A percentile compares a stretch with the other conserved stretches of the same genome.
Evolutionary conservation across 2,329 filamentous ascomycete species (phyloP).

Genomic region (Harringtonia lauricola): DNA sequence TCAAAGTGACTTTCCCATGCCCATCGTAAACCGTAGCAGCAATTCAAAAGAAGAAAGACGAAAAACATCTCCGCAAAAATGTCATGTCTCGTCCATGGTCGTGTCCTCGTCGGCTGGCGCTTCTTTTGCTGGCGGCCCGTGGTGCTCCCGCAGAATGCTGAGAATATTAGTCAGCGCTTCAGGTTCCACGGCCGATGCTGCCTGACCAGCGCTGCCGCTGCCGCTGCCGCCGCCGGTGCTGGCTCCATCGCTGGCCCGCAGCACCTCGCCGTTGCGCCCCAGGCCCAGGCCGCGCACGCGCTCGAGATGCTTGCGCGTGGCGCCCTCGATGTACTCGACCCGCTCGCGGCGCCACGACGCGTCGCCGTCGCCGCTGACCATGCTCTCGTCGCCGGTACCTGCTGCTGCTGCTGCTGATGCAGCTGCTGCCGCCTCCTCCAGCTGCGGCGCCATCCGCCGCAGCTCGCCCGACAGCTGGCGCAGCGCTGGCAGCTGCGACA

Average conservation of each 20-base stretch:
- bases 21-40: too few species aligned
- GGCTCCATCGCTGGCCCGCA: constrained; percentile 26
- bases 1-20: neutral
- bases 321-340: constrained; percentile 71
- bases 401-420: constrained; percentile 2
- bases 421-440: constrained; percentile 22
- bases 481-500: constrained; percentile 74
- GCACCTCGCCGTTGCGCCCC: constrained; percentile 46
- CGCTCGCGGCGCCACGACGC: constrained; percentile 60
- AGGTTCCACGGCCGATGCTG: constrained; percentile 28
- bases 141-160: constrained; percentile 8
- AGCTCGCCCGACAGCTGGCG: constrained; percentile 52
- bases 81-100: constrained; percentile 18
- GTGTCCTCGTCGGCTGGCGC: constrained; percentile 3
- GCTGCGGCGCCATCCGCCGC: constrained; percentile 52
- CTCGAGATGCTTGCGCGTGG: constrained; percentile 69
- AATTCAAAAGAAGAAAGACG: neutral
- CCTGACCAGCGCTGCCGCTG: constrained; percentile 30
- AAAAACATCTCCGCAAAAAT: neutral
- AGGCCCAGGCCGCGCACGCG: constrained; percentile 55
- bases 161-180: constrained; percentile 12
- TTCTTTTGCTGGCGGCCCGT: neutral
- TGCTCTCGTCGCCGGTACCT: constrained; percentile 14
- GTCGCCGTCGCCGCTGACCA: constrained; percentile 21
- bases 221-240: constrained; percentile 18